Evolutionary conservation across 768 basidiomycete species (phyloP).

Genomic region (Suillus weaverae): DNA sequence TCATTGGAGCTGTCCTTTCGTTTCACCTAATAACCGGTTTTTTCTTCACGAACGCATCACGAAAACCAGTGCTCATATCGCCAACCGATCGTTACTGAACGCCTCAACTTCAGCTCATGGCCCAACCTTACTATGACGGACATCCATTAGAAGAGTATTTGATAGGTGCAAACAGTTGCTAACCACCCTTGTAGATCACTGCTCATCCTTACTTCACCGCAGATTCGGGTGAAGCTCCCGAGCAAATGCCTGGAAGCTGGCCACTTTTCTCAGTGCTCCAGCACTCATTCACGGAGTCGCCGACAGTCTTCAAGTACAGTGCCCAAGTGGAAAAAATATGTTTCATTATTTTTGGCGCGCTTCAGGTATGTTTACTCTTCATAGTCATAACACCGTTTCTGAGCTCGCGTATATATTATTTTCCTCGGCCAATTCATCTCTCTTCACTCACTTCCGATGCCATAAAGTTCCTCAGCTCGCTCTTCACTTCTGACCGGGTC

Average conservation of each 20-base stretch:
- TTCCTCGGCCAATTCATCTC: background rate
- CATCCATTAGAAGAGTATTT: conserved; percentile 77
- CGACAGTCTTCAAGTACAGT: conserved; percentile 18
- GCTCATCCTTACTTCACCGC: conserved; percentile 15
- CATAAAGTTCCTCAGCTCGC: conserved; percentile 38
- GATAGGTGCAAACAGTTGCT: conserved; percentile 45
- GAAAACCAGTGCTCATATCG: conserved; percentile 19
- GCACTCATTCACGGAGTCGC: conserved; percentile 14
- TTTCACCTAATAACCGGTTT: conserved; percentile 28
- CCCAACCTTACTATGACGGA: conserved; percentile 75
- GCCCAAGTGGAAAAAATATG: conserved; percentile 30
- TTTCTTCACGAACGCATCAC: conserved; percentile 22
- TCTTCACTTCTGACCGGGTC: conserved; percentile 36
- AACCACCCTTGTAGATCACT: background rate
- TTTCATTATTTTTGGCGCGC: conserved; percentile 19
- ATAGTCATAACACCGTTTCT: conserved; percentile 19
- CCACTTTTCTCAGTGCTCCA: conserved; percentile 32
- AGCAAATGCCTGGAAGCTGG: conserved; percentile 58
- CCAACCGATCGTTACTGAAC: conserved; percentile 3
- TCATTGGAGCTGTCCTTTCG: conserved; percentile 12
- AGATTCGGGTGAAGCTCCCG: conserved; percentile 62
- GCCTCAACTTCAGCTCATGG: conserved; percentile 45
- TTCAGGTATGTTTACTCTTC: conserved; percentile 38
- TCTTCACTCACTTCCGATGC: conserved; percentile 12
- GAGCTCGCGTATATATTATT: conserved; percentile 8